Base-by-base conservation (phyloP, 768 basidiomycete species). In the Pleurotus giganteus region DNA sequence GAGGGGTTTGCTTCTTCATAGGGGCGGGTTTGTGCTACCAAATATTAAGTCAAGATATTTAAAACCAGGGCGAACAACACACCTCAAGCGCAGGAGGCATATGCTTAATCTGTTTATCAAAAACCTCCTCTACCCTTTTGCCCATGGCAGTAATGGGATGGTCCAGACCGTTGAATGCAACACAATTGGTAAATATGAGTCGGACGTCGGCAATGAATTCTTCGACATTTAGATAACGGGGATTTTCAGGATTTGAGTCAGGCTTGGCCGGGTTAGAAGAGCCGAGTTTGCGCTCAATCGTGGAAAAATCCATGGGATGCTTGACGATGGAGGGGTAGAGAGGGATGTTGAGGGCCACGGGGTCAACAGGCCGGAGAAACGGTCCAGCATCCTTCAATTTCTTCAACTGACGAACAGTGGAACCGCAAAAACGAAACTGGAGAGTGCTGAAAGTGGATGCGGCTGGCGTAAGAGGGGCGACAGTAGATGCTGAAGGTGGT, bases 111-210 rank as follows among this genome's bases (percentile, higher is more conserved):
- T 88, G 83, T 71, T 90, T 95, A 66, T 97, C 94, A 62, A 95
- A 96, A 5, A 88, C 80, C 55, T 84, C 85, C 66, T 93, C 87
- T 6, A 98, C 69, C 26, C 85, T 83, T 62, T 88, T 89, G 12
- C 91, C 96, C 78, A 88, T 89, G n/a, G 69, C 66, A 2, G 84
- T 80, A 41, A 98, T 80, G 26, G 77, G 72, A 66, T 98, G 95
- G 50, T 94, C 91, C 2, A 88, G 86, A 1, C 97, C 97, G 67
- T 99, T 99, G 80, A 98, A 99, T 2, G 85, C 85, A 39, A 85
- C 69, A 55, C 90, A 91, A 65, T 99, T 99, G 59, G 81, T 79
- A 71, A 95, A 94, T 56, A 98, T 88, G 53, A 91, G 78, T 44
- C 91, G 85, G 37, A 99, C 84, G 66, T 99, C 97, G 17, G 74